Percentiles rank a stretch among this genome's conserved stretches.
phyloP scores from a whole-genome alignment of 352 stramenopile genomes.

The Pythium aquatile region DNA sequence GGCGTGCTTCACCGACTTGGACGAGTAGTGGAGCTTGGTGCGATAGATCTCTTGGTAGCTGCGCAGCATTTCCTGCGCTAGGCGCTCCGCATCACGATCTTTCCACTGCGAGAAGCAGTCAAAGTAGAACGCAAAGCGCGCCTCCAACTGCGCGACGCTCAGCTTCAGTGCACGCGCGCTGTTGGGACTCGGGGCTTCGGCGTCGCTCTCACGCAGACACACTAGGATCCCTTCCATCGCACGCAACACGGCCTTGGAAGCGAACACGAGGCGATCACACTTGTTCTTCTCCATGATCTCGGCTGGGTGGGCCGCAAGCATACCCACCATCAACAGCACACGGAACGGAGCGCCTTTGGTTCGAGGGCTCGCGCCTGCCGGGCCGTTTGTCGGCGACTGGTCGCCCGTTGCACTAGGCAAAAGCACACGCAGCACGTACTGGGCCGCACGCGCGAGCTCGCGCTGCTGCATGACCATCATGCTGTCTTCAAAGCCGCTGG shows the following conservation, averaged over 20 bases:
- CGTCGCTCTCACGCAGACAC: slow-evolving; percentile 30
- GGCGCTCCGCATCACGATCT: slow-evolving; percentile 46
- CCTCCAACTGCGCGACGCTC: slow-evolving; percentile 40
- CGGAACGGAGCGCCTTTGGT: slow-evolving; percentile 42
- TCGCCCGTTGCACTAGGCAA: slow-evolving; percentile 26
- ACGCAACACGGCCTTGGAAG: slow-evolving; percentile 35
- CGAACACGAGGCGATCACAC: slow-evolving; percentile 46
- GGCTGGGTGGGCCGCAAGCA: slow-evolving; percentile 59
- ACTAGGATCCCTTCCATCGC: slow-evolving; percentile 39
- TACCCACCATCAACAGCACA: slow-evolving; percentile 71
- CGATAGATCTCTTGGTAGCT: slow-evolving; percentile 53
- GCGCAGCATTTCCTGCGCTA: slow-evolving; percentile 49
- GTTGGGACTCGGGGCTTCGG: slow-evolving; percentile 6
- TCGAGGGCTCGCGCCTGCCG: slow-evolving; percentile 20
- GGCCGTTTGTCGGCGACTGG: slow-evolving; percentile 15
- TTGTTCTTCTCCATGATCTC: slow-evolving; percentile 61
- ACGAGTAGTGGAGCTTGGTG: slow-evolving; percentile 46
- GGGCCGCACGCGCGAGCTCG: slow-evolving; percentile 44
- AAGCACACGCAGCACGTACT: slow-evolving; percentile 56
- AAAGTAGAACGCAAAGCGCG: slow-evolving; percentile 67
- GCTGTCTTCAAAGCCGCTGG: slow-evolving; percentile 49
- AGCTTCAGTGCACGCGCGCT: slow-evolving; percentile 43
- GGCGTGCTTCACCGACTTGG: slow-evolving; percentile 30
- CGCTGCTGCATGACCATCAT: slow-evolving; percentile 67
- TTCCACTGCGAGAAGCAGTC: slow-evolving; percentile 71